Evolutionary conservation across 306 rosid species (phyloP).

Genomic region (Senna tora): DNA sequence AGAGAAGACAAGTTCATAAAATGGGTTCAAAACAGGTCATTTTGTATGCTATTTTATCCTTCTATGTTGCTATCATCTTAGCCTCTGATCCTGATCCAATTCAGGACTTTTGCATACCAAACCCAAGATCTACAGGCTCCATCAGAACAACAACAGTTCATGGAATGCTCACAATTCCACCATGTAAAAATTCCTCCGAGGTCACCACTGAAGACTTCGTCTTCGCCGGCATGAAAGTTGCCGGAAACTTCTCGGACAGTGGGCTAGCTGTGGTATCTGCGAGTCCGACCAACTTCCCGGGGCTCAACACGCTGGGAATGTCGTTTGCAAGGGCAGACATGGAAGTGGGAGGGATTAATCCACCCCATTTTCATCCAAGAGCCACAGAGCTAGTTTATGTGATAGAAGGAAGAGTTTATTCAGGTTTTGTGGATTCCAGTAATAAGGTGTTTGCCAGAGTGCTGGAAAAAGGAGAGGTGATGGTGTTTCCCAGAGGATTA

Average conservation of each 20-base stretch:
- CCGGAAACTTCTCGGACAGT: constrained; percentile 63
- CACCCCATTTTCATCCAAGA: constrained; percentile 93
- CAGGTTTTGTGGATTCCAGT: constrained; percentile 84
- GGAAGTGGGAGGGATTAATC: constrained; percentile 70
- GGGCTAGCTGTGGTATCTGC: constrained; percentile 68
- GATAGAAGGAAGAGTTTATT: constrained; percentile 67
- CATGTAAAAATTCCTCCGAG: constrained; percentile 80
- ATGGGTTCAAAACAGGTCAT: constrained; percentile 51
- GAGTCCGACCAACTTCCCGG: constrained; percentile 65
- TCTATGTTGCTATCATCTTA: constrained; percentile 38
- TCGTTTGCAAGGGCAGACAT: constrained; percentile 79
- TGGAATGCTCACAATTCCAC: constrained; percentile 40
- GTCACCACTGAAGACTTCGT: constrained; percentile 71
- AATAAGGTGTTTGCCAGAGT: constrained; percentile 66
- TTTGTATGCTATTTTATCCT: constrained; percentile 38
- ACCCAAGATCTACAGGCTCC: constrained; percentile 47
- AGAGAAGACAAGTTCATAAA: constrained; percentile 13
- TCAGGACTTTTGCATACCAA: constrained; percentile 89
- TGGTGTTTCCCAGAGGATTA: constrained; percentile 87
- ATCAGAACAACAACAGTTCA: constrained; percentile 40
- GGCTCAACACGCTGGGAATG: constrained; percentile 87
- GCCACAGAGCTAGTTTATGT: constrained; percentile 81
- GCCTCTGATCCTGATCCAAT: constrained; percentile 95
- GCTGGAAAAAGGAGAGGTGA: constrained; percentile 78
- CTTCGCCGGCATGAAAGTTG: constrained; percentile 55